Conservation (phyloP, 306 rosid species). For the Quercus alba region DNA sequence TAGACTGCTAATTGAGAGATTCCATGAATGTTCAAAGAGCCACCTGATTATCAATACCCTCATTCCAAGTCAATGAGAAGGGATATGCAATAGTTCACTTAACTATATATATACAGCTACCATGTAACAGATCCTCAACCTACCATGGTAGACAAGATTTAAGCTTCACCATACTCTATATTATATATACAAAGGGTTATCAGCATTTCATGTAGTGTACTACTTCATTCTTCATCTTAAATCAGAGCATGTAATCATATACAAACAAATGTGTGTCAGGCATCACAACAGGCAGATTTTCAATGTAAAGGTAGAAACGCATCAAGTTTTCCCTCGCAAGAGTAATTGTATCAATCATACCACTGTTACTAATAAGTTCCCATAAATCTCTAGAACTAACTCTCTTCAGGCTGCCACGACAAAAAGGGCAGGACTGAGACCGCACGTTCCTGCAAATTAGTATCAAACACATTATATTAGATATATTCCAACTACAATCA, state of each 20-base stretch:
- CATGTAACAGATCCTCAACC: constrained; percentile 15
- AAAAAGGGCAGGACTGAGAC: constrained; percentile 80
- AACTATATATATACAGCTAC: constrained; percentile 28
- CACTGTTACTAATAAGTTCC: constrained; percentile 48
- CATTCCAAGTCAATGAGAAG: neutral
- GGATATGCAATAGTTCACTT: constrained; percentile 6
- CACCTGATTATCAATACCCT: neutral
- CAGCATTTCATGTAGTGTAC: constrained; percentile 3
- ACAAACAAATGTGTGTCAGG: constrained; percentile 40
- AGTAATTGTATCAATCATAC: constrained; percentile 47
- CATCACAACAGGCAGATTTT: constrained; percentile 42
- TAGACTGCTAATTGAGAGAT: neutral
- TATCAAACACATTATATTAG: neutral
- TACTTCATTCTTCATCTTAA: constrained; percentile 3
- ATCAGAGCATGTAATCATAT: constrained; percentile 59
- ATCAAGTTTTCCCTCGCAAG: constrained; percentile 58
- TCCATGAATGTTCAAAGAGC: constrained; percentile 16
- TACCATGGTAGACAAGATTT: constrained; percentile 2
- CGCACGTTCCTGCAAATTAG: constrained; percentile 50
- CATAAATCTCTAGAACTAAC: constrained; percentile 57
- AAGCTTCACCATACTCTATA: constrained; percentile 7
- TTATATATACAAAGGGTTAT: neutral
- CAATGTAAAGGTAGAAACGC: constrained; percentile 51
- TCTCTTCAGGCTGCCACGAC: constrained; percentile 55
- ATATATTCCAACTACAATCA: neutral